Base-by-base conservation (phyloP, 345 rosid species). In the Aurinia saxatilis region DNA sequence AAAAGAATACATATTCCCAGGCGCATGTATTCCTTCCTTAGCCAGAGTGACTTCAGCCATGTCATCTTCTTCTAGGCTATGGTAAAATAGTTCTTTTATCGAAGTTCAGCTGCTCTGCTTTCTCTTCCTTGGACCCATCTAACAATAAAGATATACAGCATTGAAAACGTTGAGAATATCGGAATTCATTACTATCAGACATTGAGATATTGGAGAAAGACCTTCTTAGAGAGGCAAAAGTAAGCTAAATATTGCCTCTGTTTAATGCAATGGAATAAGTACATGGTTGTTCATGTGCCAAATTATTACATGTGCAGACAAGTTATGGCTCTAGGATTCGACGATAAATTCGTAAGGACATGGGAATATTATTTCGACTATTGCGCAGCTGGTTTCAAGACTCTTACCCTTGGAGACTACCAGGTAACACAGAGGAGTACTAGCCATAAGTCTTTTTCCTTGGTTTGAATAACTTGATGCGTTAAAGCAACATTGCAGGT, bases 301-400 rank as follows among this genome's bases (percentile, higher is more conserved):
- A n/a, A n/a, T n/a, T n/a, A n/a, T 16, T 44, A 34, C 58, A 5
- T 34, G 44, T 12, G 27, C 65, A 87, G 97, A 60, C 48, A 85
- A 78, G 83, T 87, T 45, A 27, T 45, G 51, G 72, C 65, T 14
- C 65, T 90, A 38, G 95, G 90, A 74, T 87, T 90, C 71, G 30
- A 78, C 17, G 84, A 90, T n/a, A 73, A 83, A 66, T 90, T 90
- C 82, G 63, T 87, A 1, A 63, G 90, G 46, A 87, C 92, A 8
- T 90, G 95, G 95, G 95, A 85, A 69, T 90, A 87, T 46, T 90
- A 90, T 71, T 90, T 87, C 42, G 90, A 87, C 48, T 85, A 90
- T 25, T 82, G 78, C 11, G 90, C 92, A 4, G 95, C 95, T 11
- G 88, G 90, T 55, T 87, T 82, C 76, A 85, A 80, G 82, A 64